Percentiles rank a stretch among this genome's conserved stretches.
Conservation (phyloP, 2,329 filamentous ascomycete species). For the Metarhizium robertsii region DNA sequence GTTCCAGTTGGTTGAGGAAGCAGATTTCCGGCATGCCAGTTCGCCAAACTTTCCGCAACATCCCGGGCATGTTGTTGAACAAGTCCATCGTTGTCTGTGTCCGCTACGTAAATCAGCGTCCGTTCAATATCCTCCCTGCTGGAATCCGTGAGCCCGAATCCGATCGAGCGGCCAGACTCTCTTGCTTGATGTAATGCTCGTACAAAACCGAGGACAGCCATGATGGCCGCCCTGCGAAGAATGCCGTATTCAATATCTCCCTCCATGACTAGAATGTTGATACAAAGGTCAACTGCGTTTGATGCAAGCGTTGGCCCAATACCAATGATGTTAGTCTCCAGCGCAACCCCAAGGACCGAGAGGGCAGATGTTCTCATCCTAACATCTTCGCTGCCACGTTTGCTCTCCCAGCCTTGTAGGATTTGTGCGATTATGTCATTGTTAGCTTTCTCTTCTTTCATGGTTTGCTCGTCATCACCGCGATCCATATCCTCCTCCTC, state of each 20-base stretch:
- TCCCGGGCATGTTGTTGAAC: constrained; percentile 58
- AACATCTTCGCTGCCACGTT: constrained; percentile 57
- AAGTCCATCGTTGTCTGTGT: constrained; percentile 58
- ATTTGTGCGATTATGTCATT: constrained; percentile 48
- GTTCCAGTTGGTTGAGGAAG: constrained; percentile 25
- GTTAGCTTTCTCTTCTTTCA: constrained; percentile 32
- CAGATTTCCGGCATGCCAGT: constrained; percentile 46
- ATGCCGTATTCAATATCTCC: constrained; percentile 51
- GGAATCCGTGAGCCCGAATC: constrained; percentile 43
- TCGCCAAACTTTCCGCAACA: constrained; percentile 57
- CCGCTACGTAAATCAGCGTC: constrained; percentile 53
- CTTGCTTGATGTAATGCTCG: constrained; percentile 46
- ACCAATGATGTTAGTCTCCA: constrained; percentile 52
- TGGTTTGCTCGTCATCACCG: constrained; percentile 36
- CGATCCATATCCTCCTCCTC: constrained; percentile 35
- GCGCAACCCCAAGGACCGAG: constrained; percentile 49
- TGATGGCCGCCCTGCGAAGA: constrained; percentile 54
- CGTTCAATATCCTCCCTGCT: constrained; percentile 53
- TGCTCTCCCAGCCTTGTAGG: constrained; percentile 58
- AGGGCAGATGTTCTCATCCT: constrained; percentile 61
- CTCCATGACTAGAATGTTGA: constrained; percentile 56
- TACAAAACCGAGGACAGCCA: constrained; percentile 54
- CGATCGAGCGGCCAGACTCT: constrained; percentile 34
- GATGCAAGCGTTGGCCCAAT: constrained; percentile 43
- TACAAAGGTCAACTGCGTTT: constrained; percentile 50